Evolutionary conservation across 805 yeast genomes (phyloP), one percentile per base, ranked within the genome.

Genomic region (Saccharomycopsis amapae): DNA sequence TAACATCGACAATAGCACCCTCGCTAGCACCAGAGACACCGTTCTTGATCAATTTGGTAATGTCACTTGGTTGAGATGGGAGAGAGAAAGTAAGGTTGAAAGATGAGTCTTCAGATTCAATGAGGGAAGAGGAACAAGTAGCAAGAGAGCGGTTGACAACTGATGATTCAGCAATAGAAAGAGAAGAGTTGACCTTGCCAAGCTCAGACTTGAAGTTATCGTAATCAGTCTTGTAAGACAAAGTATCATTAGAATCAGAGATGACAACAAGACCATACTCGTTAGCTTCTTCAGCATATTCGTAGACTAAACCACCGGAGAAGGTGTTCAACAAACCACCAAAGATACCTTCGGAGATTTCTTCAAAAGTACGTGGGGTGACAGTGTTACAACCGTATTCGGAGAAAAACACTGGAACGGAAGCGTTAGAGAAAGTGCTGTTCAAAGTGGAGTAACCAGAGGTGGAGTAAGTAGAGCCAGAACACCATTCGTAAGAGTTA

Each of bases 401-500:
- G 15, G 85, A 78, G 53, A 82, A 77, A 56, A 83, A 73, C 30
- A 82, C 61, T 10, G 90, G 93, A 48, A 80, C 71, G 1, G 81
- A 70, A 45, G 81, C 70, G 62, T 80, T 75, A 36, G 68, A 56
- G 59, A 75, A 75, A 26, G 79, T 75, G 39, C 75, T 58, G 55
- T 79, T 78, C 54, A 86, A 67, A 15, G 60, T 59, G 38, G 68
- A 75, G 62, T 84, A 89, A 37, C 95, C 96, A 2, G 89, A 78
- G 5, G 76, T 63, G 17, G 64, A 52, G 81, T 83, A 86, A 13
- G 56, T 50, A 30, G 65, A 58, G 38, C 86, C 86, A 0, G 95
- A 85, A 68, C 97, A 93, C 97, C 97, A 90, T 51, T 87, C 83
- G 64, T 93, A 93, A 43, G 95, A 86, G 69, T 93, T 90, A 60